Base-by-base conservation (phyloP, 306 rosid genomes). In the Echinosophora koreensis region DNA sequence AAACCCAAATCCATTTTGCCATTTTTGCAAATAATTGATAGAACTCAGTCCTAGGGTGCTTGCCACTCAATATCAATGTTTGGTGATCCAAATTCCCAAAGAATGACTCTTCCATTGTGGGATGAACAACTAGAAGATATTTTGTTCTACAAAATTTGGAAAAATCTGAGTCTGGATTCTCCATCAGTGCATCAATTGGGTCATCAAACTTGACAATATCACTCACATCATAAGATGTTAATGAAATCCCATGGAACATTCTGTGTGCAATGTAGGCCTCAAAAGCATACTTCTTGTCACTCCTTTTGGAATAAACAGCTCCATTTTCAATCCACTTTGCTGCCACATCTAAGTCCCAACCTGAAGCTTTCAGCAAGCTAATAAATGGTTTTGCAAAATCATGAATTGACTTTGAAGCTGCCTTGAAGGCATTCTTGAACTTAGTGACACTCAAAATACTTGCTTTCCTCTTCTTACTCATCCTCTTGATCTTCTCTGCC, bases 1-100 rank as follows among this genome's bases (percentile, higher is more conserved):
- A 72, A 71, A 87, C 84, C 96, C 92, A 91, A 73, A 89, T 62
- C 88, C 85, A 84, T 86, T 79, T 90, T n/a, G 88, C 96, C 91
- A 88, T 84, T 81, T 70, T 87, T 3, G 85, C 85, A 55, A 88
- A 90, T 64, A 84, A 76, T 38, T 88, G 89, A 83, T 88, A 90
- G 84, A 90, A 90, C 22, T 82, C 73, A 0, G 96, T 90, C 65
- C 91, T 82, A 30, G 97, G 97, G 77, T 89, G 92, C 83, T 71
- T 86, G 14, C 91, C 89, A 9, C 76, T 64, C 79, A 63, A 44
- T 37, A 89, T 61, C 6, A 89, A 83, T 9, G 64, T 79, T 64
- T 89, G 79, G 75, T 91, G 88, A 75, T 91, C 90, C 71, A 86
- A 82, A 78, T 87, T 89, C 41, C 93, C 90, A 38, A 87, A 91